Evolutionary conservation across 805 yeast genomes (phyloP).

Genomic region (Brettanomyces bruxellensis): DNA sequence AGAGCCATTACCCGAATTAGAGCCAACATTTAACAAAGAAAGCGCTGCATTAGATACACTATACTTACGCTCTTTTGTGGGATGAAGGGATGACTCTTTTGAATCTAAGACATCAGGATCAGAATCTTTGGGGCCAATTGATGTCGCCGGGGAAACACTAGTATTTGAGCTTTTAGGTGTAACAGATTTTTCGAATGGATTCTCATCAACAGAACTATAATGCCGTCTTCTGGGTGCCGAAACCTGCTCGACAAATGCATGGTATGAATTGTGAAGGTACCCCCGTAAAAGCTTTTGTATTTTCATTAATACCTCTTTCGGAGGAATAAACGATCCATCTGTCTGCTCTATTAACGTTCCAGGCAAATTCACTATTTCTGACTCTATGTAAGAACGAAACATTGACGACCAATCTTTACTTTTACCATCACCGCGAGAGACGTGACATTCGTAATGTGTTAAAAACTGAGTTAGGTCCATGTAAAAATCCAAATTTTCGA

Average conservation of each 20-base stretch:
- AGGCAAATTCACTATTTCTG: conserved; percentile 26
- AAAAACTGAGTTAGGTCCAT: conserved; percentile 17
- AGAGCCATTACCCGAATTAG: conserved; percentile 3
- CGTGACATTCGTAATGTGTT: conserved; percentile 4
- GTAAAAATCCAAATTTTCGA: conserved; percentile 27
- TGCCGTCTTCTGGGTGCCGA: neutral
- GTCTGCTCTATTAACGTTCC: conserved; percentile 15
- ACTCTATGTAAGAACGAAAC: conserved; percentile 19
- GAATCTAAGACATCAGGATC: conserved; percentile 3
- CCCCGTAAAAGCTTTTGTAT: conserved; percentile 15
- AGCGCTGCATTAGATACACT: conserved; percentile 2
- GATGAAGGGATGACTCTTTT: conserved; percentile 1
- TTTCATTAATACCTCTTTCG: conserved; percentile 7
- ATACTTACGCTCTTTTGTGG: conserved; percentile 5
- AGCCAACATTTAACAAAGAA: neutral
- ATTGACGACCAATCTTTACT: conserved; percentile 20
- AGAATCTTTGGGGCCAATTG: too few species aligned
- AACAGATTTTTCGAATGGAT: too few species aligned
- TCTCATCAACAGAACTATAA: too few species aligned
- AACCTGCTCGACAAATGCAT: conserved; percentile 18
- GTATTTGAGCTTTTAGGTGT: too few species aligned
- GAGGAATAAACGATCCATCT: conserved; percentile 13
- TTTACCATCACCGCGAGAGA: neutral
- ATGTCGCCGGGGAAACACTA: too few species aligned
- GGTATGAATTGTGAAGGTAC: conserved; percentile 21